These are phyloP conservation scores for Triticum monococcum DNA, from an alignment of 176 grass and related monocot species.

Conservation along the genomic window DNA sequence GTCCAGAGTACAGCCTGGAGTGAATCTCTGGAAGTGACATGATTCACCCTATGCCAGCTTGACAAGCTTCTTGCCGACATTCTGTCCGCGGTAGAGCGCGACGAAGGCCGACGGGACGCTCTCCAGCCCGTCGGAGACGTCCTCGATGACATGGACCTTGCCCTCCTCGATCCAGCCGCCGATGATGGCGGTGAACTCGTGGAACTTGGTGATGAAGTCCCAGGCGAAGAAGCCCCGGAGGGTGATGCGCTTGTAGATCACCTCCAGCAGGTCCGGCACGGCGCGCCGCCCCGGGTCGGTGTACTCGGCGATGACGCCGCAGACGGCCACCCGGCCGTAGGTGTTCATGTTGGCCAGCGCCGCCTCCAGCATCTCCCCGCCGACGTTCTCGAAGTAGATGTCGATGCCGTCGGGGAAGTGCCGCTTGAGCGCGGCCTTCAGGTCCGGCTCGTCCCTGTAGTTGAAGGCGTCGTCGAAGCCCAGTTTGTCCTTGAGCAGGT, in stretches of 20 bases:
- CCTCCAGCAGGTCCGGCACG: conserved; percentile 22
- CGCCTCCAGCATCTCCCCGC: conserved; percentile 49
- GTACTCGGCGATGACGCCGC: conserved; percentile 61
- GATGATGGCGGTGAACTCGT: conserved; percentile 24
- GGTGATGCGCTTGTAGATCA: conserved; percentile 68
- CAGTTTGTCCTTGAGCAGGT: conserved; percentile 47
- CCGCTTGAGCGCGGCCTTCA: conserved; percentile 43
- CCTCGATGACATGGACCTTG: conserved; percentile 38
- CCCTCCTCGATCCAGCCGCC: conserved; percentile 29
- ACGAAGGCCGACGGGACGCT: conserved; percentile 45
- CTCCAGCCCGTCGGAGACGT: conserved; percentile 44
- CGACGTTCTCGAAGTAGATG: conserved; percentile 57
- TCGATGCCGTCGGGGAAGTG: conserved; percentile 61
- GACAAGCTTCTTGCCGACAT: conserved; percentile 58
- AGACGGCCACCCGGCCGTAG: conserved; percentile 46
- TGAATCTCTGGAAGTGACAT: background rate
- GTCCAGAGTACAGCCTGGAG: background rate
- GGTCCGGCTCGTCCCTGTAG: conserved; percentile 59
- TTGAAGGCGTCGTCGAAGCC: conserved; percentile 70
- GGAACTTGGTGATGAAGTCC: conserved; percentile 39
- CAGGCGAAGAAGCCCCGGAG: conserved; percentile 45
- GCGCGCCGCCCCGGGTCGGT: conserved; percentile 22
- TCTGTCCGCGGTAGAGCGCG: conserved; percentile 36
- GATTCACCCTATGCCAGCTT: conserved; percentile 29
- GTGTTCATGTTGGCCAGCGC: conserved; percentile 61